Base-by-base conservation (phyloP, 1,284 basidiomycete genomes). In the Amylostereum chailletii region DNA sequence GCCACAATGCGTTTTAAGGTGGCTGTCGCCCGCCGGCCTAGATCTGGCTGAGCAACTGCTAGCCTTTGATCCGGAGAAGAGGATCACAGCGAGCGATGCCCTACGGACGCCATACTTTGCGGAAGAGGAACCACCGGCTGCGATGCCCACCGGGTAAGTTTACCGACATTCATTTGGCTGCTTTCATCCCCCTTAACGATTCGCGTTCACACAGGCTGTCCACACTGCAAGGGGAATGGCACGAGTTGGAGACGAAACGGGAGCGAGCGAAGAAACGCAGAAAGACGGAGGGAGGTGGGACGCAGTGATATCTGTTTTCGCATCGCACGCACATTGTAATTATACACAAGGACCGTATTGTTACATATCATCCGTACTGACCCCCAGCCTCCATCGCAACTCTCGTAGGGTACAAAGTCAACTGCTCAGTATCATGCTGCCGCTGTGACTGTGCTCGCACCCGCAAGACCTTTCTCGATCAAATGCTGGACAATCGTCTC, bases 191-290 rank as follows among this genome's bases (percentile, higher is more conserved):
- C 50, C 42, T 11, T 29, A 45, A 56, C 65, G 46, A 63, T 43
- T 39, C 45, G 41, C 51, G 9, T 43, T 49, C 46, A 46, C 47
- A 26, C 58, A 91, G 90, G 41, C 68, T 90, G 53, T 75, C 79
- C 8, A 79, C 75, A n/a, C 68, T 90, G 34, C 81, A 90, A 65
- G 93, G 94, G 39, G 94, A 96, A 64, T 96, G 93, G 92, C 93
- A 96, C 64, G 93, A 96, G 64, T 75, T 90, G 53, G 93, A 95
- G 63, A 86, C 87, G 33, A 94, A 94, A 66, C 73, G 83, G 49
- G 89, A 90, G 67, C 79, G 86, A 34, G 86, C 83, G 50, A 88
- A 81, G 70, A 89, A 85, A 65, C 73, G 82, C 48, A 66, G 71
- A 64, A 81, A 76, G 68, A 76, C 73, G 48, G 72, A 72, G 53